These are phyloP conservation scores for Psophocarpus tetragonolobus DNA, from an alignment of 306 rosid species.

Conservation along the genomic window DNA sequence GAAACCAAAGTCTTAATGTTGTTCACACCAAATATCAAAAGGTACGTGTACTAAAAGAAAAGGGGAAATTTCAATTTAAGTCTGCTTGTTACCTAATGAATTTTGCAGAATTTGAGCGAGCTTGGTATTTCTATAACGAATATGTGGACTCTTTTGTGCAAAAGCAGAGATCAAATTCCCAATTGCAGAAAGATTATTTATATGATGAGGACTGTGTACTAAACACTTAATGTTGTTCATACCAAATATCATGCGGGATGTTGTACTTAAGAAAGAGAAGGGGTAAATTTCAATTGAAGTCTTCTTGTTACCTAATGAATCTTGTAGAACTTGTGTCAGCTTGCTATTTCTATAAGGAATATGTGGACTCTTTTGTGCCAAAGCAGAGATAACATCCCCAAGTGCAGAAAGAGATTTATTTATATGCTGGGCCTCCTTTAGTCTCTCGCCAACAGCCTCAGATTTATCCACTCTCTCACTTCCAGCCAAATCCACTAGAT, in stretches of 20 bases:
- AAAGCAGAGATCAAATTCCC: slow-evolving; percentile 96
- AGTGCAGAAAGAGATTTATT: slow-evolving; percentile 96
- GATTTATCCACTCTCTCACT: slow-evolving; percentile 97
- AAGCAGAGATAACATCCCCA: slow-evolving; percentile 94
- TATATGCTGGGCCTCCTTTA: slow-evolving; percentile 95
- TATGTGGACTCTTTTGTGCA: slow-evolving; percentile 89
- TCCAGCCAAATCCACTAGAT: slow-evolving; percentile 97
- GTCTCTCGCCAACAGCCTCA: slow-evolving; percentile 95
- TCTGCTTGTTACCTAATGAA: slow-evolving; percentile 69
- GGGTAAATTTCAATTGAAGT: background rate
- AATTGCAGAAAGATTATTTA: slow-evolving; percentile 92
- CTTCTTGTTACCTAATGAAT: slow-evolving; percentile 74
- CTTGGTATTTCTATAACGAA: slow-evolving; percentile 96
- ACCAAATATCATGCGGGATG: background rate
- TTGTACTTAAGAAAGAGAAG: background rate
- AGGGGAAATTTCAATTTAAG: background rate
- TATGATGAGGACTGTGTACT: no score
- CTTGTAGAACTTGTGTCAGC: slow-evolving; percentile 95
- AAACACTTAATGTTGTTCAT: no score
- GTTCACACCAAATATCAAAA: background rate
- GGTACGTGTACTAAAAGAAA: background rate
- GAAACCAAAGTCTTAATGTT: background rate
- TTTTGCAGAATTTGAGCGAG: slow-evolving; percentile 96
- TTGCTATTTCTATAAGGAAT: slow-evolving; percentile 97
- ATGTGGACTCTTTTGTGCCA: slow-evolving; percentile 91